Base-by-base conservation (phyloP, 2,329 filamentous ascomycete species). In the Fusarium nygamai region DNA sequence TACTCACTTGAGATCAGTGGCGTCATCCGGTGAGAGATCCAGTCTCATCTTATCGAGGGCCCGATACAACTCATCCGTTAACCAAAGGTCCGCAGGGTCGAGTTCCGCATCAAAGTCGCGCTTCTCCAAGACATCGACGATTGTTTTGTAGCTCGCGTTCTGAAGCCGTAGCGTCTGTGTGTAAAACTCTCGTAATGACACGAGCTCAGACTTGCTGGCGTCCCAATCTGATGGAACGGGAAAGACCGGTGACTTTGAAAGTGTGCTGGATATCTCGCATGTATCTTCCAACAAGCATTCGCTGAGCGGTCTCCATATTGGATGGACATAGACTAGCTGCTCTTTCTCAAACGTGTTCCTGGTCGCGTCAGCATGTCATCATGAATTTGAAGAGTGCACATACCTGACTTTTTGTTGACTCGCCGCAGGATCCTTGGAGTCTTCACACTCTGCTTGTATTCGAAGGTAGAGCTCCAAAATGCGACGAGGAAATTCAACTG, bases 381-480 rank as follows among this genome's bases (percentile, higher is more conserved):
- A 34, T 47, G 53, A 57, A 47, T 8, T 54, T 29, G 34, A 4
- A 9, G 33, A 38, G 8, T 61, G 9, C 66, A 76, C 73, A 44
- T 74, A 77, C 75, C 75, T 77, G 54, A 78, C 69, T 71, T 60
- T 67, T 13, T 71, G 54, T 22, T 64, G 67, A 10, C 57, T 64
- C 27, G 50, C 63, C 22, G 58, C 41, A 22, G 59, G 50, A 31
- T 77, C 67, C 16, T 61, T 64, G 1, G 74, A 74, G 13, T 66
- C 65, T 24, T 72, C 74, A 16, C 74, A 76, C 48, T 73, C 69
- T 36, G 75, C 75, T 46, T 73, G 69, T 34, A 78, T 78, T 27
- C 76, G 65, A 43, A 78, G 73, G 50, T 78, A 78, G 6, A 78
- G 63, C 27, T 78, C 75, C 67, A 78, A 10, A 22, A 78, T 65